Evolutionary conservation across 2,329 filamentous ascomycete species (phyloP).

Genomic region (Colletotrichum musicola): DNA sequence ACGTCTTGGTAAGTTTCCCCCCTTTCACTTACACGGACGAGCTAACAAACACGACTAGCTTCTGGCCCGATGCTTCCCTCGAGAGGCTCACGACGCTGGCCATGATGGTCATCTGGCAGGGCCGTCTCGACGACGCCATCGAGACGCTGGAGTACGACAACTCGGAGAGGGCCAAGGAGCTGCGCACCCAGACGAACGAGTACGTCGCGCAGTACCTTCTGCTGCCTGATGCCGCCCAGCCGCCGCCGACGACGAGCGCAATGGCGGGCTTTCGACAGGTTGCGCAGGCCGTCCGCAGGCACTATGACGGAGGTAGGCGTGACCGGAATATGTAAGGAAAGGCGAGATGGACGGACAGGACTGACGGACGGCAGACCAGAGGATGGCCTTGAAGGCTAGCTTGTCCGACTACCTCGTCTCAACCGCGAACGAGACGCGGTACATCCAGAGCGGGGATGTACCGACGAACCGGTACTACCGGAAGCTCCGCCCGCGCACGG

Average conservation of each 20-base stretch:
- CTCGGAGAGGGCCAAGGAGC: slow-evolving; percentile 17
- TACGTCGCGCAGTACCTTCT: slow-evolving; percentile 27
- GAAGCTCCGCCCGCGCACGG: slow-evolving; percentile 28
- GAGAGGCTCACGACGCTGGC: slow-evolving; percentile 22
- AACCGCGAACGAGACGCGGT: slow-evolving; percentile 27
- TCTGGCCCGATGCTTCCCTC: slow-evolving; percentile 26
- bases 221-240: slow-evolving; percentile 7
- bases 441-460: slow-evolving; percentile 25
- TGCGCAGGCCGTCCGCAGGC: slow-evolving; percentile 21
- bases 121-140: slow-evolving; percentile 36
- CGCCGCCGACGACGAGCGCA: background rate
- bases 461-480: slow-evolving; percentile 27
- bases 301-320: slow-evolving; percentile 21
- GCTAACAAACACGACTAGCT: slow-evolving; percentile 24
- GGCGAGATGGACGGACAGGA: background rate
- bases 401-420: slow-evolving; percentile 36
- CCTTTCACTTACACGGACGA: background rate
- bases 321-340: background rate
- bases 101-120: slow-evolving; percentile 36
- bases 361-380: slow-evolving; percentile 26
- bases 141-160: slow-evolving; percentile 28
- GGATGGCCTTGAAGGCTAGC: slow-evolving; percentile 17
- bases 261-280: slow-evolving; percentile 25
- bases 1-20: slow-evolving; percentile 23
- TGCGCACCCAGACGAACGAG: slow-evolving; percentile 22